Conservation (phyloP, 257 asterid species). For the Misopates orontium region DNA sequence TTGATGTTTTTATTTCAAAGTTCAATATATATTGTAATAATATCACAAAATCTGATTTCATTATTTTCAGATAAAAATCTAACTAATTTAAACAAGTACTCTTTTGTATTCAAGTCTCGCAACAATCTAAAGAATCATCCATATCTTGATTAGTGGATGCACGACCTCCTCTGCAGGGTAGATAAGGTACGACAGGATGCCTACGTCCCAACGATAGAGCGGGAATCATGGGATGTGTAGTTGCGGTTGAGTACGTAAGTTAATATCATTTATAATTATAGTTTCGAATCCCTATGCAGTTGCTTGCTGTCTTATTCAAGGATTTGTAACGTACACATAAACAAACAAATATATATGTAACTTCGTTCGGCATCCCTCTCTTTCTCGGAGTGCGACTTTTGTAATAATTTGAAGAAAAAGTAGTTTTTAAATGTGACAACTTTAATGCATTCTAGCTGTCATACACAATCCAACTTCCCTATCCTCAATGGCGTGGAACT, state of each 20-base stretch:
- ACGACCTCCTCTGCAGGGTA: background rate
- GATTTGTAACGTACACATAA: slow-evolving; percentile 35
- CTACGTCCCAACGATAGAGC: slow-evolving; percentile 32
- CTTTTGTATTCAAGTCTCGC: no score
- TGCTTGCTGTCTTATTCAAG: slow-evolving; percentile 39
- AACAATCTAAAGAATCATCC: no score
- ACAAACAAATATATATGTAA: slow-evolving; percentile 22
- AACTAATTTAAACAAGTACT: background rate
- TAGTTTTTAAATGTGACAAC: background rate
- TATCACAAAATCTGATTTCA: no score
- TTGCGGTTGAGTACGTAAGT: background rate
- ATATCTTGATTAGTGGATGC: slow-evolving; percentile 12
- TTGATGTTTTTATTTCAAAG: no score
- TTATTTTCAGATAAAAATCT: no score
- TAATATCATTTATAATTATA: no score
- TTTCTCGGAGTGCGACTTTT: background rate
- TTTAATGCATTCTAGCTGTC: slow-evolving; percentile 58
- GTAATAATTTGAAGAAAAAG: slow-evolving; percentile 22
- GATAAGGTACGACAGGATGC: slow-evolving; percentile 8
- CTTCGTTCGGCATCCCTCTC: slow-evolving; percentile 8
- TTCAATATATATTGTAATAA: no score
- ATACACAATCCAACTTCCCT: slow-evolving; percentile 30
- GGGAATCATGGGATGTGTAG: slow-evolving; percentile 50
- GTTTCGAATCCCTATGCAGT: slow-evolving; percentile 36
- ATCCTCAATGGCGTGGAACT: slow-evolving; percentile 19